A percentile compares a stretch with the other conserved stretches of the same genome.
Evolutionary conservation across 2,329 filamentous ascomycete species (phyloP).

Genomic region (Monilinia fructigena): DNA sequence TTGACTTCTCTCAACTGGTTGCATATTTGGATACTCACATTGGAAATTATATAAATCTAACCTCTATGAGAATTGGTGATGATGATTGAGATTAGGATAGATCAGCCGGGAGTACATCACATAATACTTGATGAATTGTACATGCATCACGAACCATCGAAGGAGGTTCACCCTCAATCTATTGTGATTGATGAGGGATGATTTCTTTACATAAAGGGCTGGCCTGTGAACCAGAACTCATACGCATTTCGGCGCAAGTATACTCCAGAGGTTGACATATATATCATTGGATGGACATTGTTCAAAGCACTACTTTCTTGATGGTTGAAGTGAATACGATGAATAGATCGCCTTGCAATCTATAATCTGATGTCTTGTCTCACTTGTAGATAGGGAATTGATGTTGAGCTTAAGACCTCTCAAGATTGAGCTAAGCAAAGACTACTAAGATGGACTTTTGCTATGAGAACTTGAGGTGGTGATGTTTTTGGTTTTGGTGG

Average conservation of each 20-base stretch:
- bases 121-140: constrained; percentile 35
- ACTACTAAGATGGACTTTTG: too few relatives aligned
- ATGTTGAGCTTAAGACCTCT: too few relatives aligned
- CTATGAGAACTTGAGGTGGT: too few relatives aligned
- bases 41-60: too few relatives aligned
- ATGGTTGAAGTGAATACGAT: constrained; percentile 33
- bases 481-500: too few relatives aligned
- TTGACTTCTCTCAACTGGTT: constrained; percentile 37
- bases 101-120: constrained; percentile 46
- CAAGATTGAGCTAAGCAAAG: too few relatives aligned
- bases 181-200: background rate
- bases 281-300: constrained; percentile 51
- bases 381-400: constrained; percentile 48
- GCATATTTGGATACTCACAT: too few relatives aligned
- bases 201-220: background rate
- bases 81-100: background rate
- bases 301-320: constrained; percentile 33
- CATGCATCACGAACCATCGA: background rate
- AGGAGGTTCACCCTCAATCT: background rate
- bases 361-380: constrained; percentile 44
- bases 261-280: too few relatives aligned
- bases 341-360: constrained; percentile 42
- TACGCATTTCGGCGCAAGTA: too few relatives aligned
- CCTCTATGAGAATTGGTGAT: too few relatives aligned
- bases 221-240: background rate